Conservation (phyloP, 306 rosid species). For the Sicyos baderoa region DNA sequence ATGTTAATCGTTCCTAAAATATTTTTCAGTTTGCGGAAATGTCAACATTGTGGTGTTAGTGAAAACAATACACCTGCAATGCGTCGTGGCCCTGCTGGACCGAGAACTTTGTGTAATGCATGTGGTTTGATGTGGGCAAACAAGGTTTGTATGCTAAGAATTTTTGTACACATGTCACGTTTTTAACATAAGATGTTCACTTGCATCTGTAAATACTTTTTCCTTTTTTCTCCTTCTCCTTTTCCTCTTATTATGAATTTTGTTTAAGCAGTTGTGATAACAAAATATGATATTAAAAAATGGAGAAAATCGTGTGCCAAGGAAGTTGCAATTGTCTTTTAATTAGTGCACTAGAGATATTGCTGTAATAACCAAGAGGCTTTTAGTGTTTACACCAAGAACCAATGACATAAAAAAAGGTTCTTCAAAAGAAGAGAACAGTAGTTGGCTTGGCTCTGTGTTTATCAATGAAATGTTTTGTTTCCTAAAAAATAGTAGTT, state of each 20-base stretch:
- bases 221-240: background rate
- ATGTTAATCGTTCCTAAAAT: background rate
- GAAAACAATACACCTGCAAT: constrained; percentile 94
- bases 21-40: constrained; percentile 52
- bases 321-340: background rate
- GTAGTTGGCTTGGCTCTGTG: background rate
- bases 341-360: constrained; percentile 3
- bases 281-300: background rate
- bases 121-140: constrained; percentile 99
- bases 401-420: background rate
- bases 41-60: constrained; percentile 85
- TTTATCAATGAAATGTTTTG: no score
- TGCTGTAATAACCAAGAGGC: background rate
- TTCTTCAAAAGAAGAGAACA: background rate
- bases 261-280: background rate
- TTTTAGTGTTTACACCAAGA: background rate
- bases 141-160: constrained; percentile 43
- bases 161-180: constrained; percentile 13
- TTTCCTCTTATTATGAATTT: background rate
- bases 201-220: constrained; percentile 13
- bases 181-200: background rate
- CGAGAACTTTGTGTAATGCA: constrained; percentile 91
- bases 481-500: background rate
- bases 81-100: constrained; percentile 99
- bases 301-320: background rate